phyloP scores from a whole-genome alignment of 129 eudicot genomes.

The Daucus carota region DH1_v3.0 NC_030381.2:31496501-31497000 shows the following conservation, averaged over 20 bases:
- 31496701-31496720: not conserved
- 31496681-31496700: not conserved
- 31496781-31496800: not conserved
- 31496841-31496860: not conserved
- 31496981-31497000: not conserved
- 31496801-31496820: not conserved
- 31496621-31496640: too few relatives aligned
- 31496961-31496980: not conserved
- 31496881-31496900: not conserved
- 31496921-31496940: not conserved
- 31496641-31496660: not conserved
- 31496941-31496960: not conserved
- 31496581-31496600: not conserved
- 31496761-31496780: not conserved
- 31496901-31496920: not conserved
- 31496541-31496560: not conserved
- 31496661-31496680: not conserved
- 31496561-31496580: not conserved
- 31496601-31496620: too few relatives aligned
- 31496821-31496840: not conserved
- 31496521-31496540: not conserved
- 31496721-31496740: not conserved
- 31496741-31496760: not conserved
- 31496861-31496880: too few relatives aligned
- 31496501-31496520: not conserved